Conservation (phyloP, 345 rosid species). For the Brassica nigra region DNA sequence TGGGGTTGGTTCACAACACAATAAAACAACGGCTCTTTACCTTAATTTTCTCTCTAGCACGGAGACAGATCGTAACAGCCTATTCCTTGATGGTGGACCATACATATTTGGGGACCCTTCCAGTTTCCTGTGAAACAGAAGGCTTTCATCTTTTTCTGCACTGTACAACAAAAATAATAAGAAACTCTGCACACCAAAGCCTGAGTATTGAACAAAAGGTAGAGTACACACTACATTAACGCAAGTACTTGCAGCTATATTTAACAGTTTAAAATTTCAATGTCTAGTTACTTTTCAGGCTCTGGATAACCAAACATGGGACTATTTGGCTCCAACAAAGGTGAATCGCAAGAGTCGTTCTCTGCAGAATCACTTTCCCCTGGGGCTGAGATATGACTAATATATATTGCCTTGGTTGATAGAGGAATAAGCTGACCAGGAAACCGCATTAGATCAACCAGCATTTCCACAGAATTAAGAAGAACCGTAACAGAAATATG, state of each 20-base stretch:
- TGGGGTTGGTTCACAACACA: neutral
- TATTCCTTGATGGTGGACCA: constrained; percentile 72
- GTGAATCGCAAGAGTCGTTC: constrained; percentile 99
- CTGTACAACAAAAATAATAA: constrained; percentile 47
- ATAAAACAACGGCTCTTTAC: constrained; percentile 42
- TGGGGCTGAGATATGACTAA: constrained; percentile 90
- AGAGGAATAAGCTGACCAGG: constrained; percentile 92
- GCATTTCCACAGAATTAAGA: constrained; percentile 78
- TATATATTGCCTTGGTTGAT: constrained; percentile 78
- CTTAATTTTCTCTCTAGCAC: constrained; percentile 71
- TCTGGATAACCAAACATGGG: constrained; percentile 52
- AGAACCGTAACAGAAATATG: constrained; percentile 90
- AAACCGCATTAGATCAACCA: constrained; percentile 97
- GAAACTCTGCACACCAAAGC: constrained; percentile 17
- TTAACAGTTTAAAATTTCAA: neutral
- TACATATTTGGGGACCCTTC: constrained; percentile 68
- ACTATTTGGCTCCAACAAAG: constrained; percentile 95
- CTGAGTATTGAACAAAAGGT: constrained; percentile 5
- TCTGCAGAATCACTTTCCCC: constrained; percentile 99
- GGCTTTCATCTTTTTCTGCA: constrained; percentile 81
- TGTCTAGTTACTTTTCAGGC: constrained; percentile 37
- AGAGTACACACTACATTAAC: neutral
- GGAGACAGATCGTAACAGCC: constrained; percentile 59
- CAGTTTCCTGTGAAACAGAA: constrained; percentile 59
- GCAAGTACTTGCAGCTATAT: constrained; percentile 19